Conservation (phyloP, 2,329 filamentous ascomycete species). For the Hypomyces rosellus region DNA sequence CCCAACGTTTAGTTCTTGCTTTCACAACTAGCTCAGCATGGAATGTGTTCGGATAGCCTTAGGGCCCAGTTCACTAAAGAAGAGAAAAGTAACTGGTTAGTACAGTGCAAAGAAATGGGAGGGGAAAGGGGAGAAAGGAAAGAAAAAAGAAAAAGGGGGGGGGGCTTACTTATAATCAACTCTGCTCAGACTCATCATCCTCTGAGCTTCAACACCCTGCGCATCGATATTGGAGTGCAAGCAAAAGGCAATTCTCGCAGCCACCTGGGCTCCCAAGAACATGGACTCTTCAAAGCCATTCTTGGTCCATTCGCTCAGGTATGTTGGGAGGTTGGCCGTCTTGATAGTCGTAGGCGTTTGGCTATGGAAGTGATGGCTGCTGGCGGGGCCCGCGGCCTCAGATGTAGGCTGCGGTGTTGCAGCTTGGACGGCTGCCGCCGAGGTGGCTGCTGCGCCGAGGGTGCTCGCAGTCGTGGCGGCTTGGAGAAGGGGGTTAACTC, state of each 20-base stretch:
- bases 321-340: constrained; percentile 68
- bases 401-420: constrained; percentile 36
- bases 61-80: constrained; percentile 44
- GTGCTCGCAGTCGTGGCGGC: constrained; percentile 76
- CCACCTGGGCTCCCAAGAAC: constrained; percentile 84
- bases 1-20: no score
- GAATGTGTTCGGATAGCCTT: constrained; percentile 49
- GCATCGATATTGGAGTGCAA: constrained; percentile 51
- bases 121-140: neutral
- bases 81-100: neutral
- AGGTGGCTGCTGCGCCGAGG: constrained; percentile 40
- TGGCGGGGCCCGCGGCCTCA: constrained; percentile 29
- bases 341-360: constrained; percentile 82
- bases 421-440: constrained; percentile 29
- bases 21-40: constrained; percentile 37
- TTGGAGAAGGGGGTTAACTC: constrained; percentile 84
- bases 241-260: constrained; percentile 57
- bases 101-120: neutral
- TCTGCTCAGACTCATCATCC: constrained; percentile 50
- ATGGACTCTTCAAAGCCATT: constrained; percentile 71
- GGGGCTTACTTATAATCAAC: constrained; percentile 55
- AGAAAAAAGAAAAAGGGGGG: constrained; percentile 10
- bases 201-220: constrained; percentile 44
- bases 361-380: constrained; percentile 50
- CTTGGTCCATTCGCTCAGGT: constrained; percentile 88